Evolutionary conservation across 352 stramenopile genomes (phyloP).

Genomic region (Phytopythium chamaehyphon): DNA sequence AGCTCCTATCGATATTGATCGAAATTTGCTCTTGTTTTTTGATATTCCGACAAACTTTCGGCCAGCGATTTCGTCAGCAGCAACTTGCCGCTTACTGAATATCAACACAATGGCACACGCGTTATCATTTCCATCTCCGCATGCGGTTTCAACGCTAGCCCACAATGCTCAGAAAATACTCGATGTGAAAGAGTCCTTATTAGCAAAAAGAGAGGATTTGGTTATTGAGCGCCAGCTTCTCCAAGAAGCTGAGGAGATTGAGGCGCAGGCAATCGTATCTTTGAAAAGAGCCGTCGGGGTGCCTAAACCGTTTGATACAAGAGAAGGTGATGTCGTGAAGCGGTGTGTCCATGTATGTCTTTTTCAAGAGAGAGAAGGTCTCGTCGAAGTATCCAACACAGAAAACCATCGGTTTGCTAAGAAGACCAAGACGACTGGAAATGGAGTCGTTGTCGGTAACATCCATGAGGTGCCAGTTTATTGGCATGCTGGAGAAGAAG

Average conservation of each 20-base stretch:
- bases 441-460: constrained; percentile 59
- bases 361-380: constrained; percentile 59
- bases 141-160: constrained; percentile 53
- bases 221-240: constrained; percentile 38
- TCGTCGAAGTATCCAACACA: neutral
- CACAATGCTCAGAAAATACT: constrained; percentile 12
- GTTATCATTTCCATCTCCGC: constrained; percentile 65
- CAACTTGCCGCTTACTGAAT: constrained; percentile 39
- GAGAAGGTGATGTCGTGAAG: constrained; percentile 74
- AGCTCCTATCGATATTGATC: constrained; percentile 60
- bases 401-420: neutral
- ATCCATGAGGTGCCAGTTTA: constrained; percentile 74
- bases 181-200: constrained; percentile 24
- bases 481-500: constrained; percentile 67
- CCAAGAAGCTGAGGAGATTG: constrained; percentile 42
- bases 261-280: constrained; percentile 71
- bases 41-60: constrained; percentile 79
- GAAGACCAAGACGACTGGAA: constrained; percentile 9
- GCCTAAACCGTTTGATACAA: constrained; percentile 70
- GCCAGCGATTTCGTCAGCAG: constrained; percentile 53
- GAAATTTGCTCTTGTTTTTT: constrained; percentile 68
- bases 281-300: constrained; percentile 66
- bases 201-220: constrained; percentile 19
- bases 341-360: constrained; percentile 76
- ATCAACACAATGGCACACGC: constrained; percentile 64